A percentile compares a stretch with the other conserved stretches of the same genome.
phyloP scores from a whole-genome alignment of 2,329 filamentous ascomycete genomes.

The Clonostachys byssicola region DNA sequence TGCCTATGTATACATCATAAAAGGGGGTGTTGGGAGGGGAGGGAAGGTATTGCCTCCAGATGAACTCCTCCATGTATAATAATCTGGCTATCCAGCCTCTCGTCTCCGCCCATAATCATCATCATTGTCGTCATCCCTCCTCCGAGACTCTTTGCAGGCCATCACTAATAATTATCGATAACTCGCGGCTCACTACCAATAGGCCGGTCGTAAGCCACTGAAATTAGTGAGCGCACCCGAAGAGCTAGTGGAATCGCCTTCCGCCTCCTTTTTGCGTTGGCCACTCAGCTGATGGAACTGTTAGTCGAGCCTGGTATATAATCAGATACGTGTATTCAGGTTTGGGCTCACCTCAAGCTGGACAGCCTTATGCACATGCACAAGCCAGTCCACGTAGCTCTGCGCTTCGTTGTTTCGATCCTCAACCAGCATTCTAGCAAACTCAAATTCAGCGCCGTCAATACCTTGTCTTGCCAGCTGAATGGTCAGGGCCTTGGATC shows the following conservation, averaged over 20 bases:
- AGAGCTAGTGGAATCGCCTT: constrained; percentile 26
- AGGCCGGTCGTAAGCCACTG: constrained; percentile 53
- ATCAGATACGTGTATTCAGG: too few relatives aligned
- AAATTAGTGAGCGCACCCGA: constrained; percentile 47
- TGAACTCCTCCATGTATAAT: background rate
- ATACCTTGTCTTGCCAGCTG: constrained; percentile 90
- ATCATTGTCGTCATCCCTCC: too few relatives aligned
- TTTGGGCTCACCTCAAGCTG: constrained; percentile 69
- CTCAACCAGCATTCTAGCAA: constrained; percentile 85
- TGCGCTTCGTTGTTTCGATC: constrained; percentile 97
- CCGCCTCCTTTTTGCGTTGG: constrained; percentile 66
- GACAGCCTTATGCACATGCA: constrained; percentile 89
- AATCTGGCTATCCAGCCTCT: background rate
- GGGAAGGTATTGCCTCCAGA: constrained; percentile 4
- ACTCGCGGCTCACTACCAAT: constrained; percentile 41
- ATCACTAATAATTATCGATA: too few relatives aligned
- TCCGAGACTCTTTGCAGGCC: too few relatives aligned
- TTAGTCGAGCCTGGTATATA: background rate
- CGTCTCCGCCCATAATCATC: too few relatives aligned
- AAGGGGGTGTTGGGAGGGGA: too few relatives aligned
- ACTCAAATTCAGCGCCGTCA: constrained; percentile 95
- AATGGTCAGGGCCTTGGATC: constrained; percentile 82
- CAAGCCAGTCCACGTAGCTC: constrained; percentile 97
- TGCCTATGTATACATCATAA: too few relatives aligned
- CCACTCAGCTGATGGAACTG: constrained; percentile 50